Conservation (phyloP, 495 filamentous ascomycete genomes). For the Zalerion maritima region DNA sequence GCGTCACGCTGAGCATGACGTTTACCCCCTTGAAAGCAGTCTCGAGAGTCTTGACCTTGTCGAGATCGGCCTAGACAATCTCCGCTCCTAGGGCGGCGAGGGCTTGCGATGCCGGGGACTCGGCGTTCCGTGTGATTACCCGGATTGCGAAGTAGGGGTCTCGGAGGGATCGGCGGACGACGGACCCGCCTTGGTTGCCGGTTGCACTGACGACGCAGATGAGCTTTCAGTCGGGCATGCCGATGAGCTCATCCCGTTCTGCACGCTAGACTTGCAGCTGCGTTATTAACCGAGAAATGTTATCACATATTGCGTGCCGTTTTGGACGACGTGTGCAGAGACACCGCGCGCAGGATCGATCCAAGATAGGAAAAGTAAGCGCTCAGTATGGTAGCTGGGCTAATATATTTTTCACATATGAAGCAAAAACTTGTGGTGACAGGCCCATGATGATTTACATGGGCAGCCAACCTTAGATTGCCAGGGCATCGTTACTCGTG, state of each 20-base stretch:
- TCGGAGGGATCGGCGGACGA: conserved; percentile 23
- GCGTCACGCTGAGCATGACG: conserved; percentile 35
- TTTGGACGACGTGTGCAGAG: too few species aligned
- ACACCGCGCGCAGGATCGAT: too few species aligned
- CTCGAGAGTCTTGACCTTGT: conserved; percentile 23
- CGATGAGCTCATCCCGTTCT: not conserved
- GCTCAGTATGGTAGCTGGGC: too few species aligned
- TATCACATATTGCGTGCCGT: too few species aligned
- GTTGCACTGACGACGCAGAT: conserved; percentile 27
- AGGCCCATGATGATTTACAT: too few species aligned
- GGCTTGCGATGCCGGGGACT: conserved; percentile 18
- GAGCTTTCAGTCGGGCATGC: conserved; percentile 9
- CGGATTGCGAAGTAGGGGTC: conserved; percentile 22
- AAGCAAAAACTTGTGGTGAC: too few species aligned
- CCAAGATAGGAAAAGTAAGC: too few species aligned
- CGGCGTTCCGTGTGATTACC: conserved; percentile 33
- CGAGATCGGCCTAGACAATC: conserved; percentile 27
- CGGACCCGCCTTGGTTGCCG: conserved; percentile 29
- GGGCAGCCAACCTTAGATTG: too few species aligned
- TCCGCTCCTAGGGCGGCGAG: conserved; percentile 27
- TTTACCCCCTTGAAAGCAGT: conserved; percentile 28
- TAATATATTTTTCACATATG: too few species aligned
- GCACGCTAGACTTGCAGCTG: too few species aligned
- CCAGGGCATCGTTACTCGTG: too few species aligned
- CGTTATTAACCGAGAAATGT: too few species aligned